Conservation (phyloP, 306 rosid species). For the Ammopiptanthus mongolicus region DNA sequence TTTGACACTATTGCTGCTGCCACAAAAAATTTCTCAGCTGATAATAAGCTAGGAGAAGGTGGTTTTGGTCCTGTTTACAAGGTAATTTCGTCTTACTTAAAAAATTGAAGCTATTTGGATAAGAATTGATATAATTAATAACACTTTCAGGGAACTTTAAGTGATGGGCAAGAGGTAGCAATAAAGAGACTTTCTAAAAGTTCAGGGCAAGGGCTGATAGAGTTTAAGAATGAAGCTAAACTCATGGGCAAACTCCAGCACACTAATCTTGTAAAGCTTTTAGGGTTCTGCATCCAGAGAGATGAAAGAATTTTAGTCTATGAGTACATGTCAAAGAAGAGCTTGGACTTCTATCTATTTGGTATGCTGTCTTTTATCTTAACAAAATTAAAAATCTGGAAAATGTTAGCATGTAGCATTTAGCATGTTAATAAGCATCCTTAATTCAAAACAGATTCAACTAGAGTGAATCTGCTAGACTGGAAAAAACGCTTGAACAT, state of each 20-base stretch:
- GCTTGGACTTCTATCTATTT: slow-evolving; percentile 30
- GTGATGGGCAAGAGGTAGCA: slow-evolving; percentile 10
- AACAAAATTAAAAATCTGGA: neutral
- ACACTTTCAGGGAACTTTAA: slow-evolving; percentile 21
- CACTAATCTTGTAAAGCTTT: slow-evolving; percentile 26
- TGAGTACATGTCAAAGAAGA: slow-evolving; percentile 29
- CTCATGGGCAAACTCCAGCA: slow-evolving; percentile 29
- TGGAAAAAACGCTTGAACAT: slow-evolving; percentile 33
- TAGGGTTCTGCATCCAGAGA: slow-evolving; percentile 20
- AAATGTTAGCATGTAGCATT: neutral
- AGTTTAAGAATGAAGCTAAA: slow-evolving; percentile 30
- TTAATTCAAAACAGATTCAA: slow-evolving; percentile 9
- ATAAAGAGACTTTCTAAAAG: slow-evolving; percentile 22
- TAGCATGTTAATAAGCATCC: neutral
- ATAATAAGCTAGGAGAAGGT: slow-evolving; percentile 19
- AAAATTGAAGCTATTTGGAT: neutral
- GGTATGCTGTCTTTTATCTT: slow-evolving; percentile 15
- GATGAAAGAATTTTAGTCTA: slow-evolving; percentile 28
- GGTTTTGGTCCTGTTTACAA: slow-evolving; percentile 31
- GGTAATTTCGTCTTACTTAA: neutral
- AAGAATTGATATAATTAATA: neutral
- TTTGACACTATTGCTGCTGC: slow-evolving; percentile 19
- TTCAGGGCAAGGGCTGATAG: slow-evolving; percentile 24
- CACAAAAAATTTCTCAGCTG: slow-evolving; percentile 23
- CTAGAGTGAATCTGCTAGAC: neutral